Percentiles rank a stretch among this genome's conserved stretches.
Evolutionary conservation across 108 stramenopile genomes (phyloP).

Genomic region (Pseudonitzschia multistriata): DNA sequence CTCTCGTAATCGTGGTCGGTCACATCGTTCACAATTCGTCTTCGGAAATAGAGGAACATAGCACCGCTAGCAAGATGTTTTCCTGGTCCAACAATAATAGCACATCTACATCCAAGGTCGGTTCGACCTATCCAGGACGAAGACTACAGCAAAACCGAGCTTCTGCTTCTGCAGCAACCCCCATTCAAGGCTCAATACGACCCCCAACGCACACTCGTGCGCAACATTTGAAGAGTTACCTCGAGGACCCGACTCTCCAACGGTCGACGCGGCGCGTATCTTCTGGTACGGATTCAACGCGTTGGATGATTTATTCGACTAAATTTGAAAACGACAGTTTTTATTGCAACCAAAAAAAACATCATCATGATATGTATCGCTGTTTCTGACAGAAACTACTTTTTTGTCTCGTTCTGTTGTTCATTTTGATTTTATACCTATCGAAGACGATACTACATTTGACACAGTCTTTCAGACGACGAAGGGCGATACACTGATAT

Average conservation of each 20-base stretch:
- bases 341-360: no score
- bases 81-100: conserved; percentile 33
- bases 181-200: conserved; percentile 23
- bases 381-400: not conserved
- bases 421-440: not conserved
- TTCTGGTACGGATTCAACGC: conserved; percentile 45
- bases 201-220: conserved; percentile 38
- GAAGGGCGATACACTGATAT: conserved; percentile 60
- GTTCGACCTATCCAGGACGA: conserved; percentile 23
- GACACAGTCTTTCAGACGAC: conserved; percentile 88
- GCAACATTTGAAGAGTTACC: conserved; percentile 65
- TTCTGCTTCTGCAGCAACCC: conserved; percentile 11
- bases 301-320: not conserved
- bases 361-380: no score
- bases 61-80: no score
- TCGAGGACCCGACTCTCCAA: conserved; percentile 64
- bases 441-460: conserved; percentile 69
- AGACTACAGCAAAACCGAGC: conserved; percentile 10
- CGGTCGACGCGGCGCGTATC: conserved; percentile 69
- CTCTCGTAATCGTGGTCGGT: no score
- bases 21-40: no score
- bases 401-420: conserved; percentile 3
- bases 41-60: no score
- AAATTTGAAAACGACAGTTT: not conserved
- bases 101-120: conserved; percentile 5